Conservation (phyloP, 257 asterid genomes). For the Anisodus tanguticus region DNA sequence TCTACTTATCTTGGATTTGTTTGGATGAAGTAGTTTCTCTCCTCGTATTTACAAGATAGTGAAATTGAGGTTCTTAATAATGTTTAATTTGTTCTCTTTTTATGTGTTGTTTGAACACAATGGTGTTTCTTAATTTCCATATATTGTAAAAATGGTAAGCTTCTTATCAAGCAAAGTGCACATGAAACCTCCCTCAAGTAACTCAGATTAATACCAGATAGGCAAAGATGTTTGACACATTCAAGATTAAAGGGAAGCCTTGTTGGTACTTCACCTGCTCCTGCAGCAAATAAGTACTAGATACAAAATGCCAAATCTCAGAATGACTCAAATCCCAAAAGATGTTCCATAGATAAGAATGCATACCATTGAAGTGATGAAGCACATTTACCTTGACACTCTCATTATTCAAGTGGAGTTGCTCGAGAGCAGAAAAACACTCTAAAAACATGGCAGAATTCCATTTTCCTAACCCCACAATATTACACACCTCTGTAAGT, state of each 20-base stretch:
- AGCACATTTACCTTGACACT: neutral
- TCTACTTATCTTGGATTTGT: no score
- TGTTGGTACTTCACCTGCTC: neutral
- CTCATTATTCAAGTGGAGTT: neutral
- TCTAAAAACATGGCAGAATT: neutral
- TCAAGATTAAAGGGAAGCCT: neutral
- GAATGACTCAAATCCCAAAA: neutral
- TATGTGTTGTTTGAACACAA: no score
- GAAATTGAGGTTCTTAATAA: no score
- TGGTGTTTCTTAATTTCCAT: neutral
- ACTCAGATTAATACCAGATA: neutral
- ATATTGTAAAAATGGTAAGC: neutral
- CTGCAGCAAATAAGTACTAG: neutral
- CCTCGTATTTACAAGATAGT: no score
- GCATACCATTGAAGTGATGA: neutral
- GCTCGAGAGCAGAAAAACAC: slow-evolving; percentile 30
- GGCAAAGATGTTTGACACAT: neutral
- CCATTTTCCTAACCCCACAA: neutral
- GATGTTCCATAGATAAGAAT: neutral
- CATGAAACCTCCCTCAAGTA: neutral
- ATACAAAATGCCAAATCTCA: neutral
- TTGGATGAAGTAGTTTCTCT: no score
- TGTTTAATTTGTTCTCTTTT: no score
- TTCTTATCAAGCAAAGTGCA: neutral
- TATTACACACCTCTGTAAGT: neutral